Conservation (phyloP, 1,139 yeast genomes). For the Saccharomyces pastorianus region DNA sequence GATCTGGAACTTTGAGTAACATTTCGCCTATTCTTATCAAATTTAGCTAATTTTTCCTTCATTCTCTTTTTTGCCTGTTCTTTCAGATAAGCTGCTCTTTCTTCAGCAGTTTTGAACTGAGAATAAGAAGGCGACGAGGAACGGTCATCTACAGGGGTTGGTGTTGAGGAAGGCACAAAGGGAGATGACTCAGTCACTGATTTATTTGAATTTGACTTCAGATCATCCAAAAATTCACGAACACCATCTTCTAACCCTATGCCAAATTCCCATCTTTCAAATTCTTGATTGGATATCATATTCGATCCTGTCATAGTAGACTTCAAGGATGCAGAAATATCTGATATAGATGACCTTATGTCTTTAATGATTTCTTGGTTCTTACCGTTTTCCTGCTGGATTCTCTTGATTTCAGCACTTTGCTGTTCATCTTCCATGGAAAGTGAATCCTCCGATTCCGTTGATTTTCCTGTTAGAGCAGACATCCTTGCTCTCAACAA, state of each 20-base stretch:
- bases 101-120: slow-evolving; percentile 43
- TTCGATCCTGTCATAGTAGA: slow-evolving; percentile 35
- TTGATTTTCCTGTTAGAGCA: slow-evolving; percentile 72
- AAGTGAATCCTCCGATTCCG: slow-evolving; percentile 39
- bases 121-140: slow-evolving; percentile 9
- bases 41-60: slow-evolving; percentile 80
- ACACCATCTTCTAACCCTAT: slow-evolving; percentile 68
- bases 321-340: slow-evolving; percentile 59
- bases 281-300: slow-evolving; percentile 42
- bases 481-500: slow-evolving; percentile 80
- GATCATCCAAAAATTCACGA: slow-evolving; percentile 50
- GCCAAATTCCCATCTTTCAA: slow-evolving; percentile 79
- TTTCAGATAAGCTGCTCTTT: slow-evolving; percentile 74
- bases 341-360: slow-evolving; percentile 64
- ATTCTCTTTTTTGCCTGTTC: slow-evolving; percentile 87
- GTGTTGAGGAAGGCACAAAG: slow-evolving; percentile 2
- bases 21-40: slow-evolving; percentile 56
- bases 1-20: slow-evolving; percentile 11
- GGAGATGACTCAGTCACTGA: not conserved
- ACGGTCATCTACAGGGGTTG: slow-evolving; percentile 2
- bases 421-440: slow-evolving; percentile 38
- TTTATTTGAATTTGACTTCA: slow-evolving; percentile 30
- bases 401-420: slow-evolving; percentile 46
- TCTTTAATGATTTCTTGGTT: slow-evolving; percentile 58
- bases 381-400: slow-evolving; percentile 47